phyloP scores from a whole-genome alignment of 2,329 filamentous ascomycete species.

The Diaporthe australafricana region DNA sequence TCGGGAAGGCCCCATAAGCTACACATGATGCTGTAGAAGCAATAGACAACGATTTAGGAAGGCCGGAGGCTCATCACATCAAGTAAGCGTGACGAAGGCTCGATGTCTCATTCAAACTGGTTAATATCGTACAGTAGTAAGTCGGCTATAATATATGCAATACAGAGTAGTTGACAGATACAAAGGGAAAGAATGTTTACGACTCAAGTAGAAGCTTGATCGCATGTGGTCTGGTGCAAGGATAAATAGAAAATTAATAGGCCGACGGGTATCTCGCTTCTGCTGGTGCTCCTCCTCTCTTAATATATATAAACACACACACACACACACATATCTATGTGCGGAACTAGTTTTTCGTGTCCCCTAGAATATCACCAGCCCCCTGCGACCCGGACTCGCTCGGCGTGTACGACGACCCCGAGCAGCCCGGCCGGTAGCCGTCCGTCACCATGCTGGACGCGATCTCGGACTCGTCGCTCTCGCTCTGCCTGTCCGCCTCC shows the following conservation, averaged over 20 bases:
- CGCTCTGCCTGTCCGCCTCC: constrained; percentile 42
- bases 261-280: constrained; percentile 33
- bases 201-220: not conserved
- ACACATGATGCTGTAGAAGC: too few relatives aligned
- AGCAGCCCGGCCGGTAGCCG: constrained; percentile 53
- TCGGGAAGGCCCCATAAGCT: not conserved
- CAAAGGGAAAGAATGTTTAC: not conserved
- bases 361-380: constrained; percentile 39
- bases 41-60: too few relatives aligned
- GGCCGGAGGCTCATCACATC: too few relatives aligned
- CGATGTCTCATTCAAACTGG: not conserved
- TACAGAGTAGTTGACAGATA: not conserved
- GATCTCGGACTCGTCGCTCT: constrained; percentile 41
- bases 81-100: not conserved
- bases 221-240: not conserved
- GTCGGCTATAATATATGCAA: not conserved
- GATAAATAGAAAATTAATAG: constrained; percentile 30
- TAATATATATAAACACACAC: not conserved
- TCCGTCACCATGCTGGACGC: constrained; percentile 54
- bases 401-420: constrained; percentile 41
- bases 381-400: constrained; percentile 38
- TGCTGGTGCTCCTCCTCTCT: not conserved
- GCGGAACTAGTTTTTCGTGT: constrained; percentile 42
- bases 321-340: not conserved
- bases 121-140: not conserved